Evolutionary conservation across 2,329 filamentous ascomycete genomes (phyloP), one percentile per base, ranked within the genome.

Genomic region (Cladorrhinum sp.): DNA sequence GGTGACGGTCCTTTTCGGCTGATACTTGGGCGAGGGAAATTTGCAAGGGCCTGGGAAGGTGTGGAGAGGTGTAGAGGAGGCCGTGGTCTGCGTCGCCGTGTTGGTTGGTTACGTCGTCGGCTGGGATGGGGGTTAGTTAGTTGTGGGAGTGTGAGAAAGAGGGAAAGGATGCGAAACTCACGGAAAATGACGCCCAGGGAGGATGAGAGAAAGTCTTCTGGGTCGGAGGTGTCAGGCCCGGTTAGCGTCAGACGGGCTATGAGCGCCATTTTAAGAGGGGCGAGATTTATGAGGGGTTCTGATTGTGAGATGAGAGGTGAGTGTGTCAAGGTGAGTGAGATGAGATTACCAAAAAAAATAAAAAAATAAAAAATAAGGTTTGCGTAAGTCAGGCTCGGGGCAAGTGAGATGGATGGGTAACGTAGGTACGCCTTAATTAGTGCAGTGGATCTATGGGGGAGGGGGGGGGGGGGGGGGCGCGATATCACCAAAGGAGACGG

Each of bases 91-190:
- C 75, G 68, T 88, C 85, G 72, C 88, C 87, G 73, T 91, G 87
- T 71, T 83, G 80, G 74, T 85, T 87, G 61, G 79, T 80, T 57
- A 86, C 77, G 73, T 91, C 87, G 72, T 90, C 86, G 3, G 85
- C 42, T 46, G 42, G n/a, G n/a, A 46, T 5, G 18, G 42, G n/a
- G n/a, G n/a, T n/a, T n/a, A 21, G 18, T 46, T 20, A 18, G 18
- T 18, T 46, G 3, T 21, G 7, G 3, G 16, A 46, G 42, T 18
- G 42, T 7, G 16, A 46, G 7, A 20, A 4, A 18, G 3, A 9
- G 5, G 16, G 36, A 46, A 20, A 20, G 42, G 42, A 4, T 3
- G 42, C 5, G 3, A 21, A 46, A 46, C n/a, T 8, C 5, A 46
- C 42, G 82, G 75, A 90, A 90, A 71, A 90, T 83, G 64, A 86